phyloP scores from a whole-genome alignment of 768 basidiomycete genomes.

The Suillus sp. region DNA sequence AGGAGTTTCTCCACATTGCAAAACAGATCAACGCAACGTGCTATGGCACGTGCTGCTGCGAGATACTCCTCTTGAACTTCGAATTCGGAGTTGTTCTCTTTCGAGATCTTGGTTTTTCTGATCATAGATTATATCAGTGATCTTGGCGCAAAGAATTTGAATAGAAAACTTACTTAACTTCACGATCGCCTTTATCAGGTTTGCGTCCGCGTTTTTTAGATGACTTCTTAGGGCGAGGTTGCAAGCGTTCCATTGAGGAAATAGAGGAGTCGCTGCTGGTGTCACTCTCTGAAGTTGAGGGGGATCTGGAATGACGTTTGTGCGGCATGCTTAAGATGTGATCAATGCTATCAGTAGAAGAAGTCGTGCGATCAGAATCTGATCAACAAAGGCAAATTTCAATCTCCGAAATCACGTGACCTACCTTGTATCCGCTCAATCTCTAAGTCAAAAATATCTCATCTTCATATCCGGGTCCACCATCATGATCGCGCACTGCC shows the following conservation, averaged over 20 bases:
- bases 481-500: too few relatives aligned
- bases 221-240: background rate
- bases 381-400: background rate
- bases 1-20: conserved; percentile 5
- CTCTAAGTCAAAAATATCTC: too few relatives aligned
- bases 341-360: background rate
- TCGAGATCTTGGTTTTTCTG: background rate
- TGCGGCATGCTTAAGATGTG: background rate
- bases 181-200: background rate
- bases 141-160: background rate
- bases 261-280: background rate
- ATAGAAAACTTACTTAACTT: background rate
- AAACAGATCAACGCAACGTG: background rate
- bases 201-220: background rate
- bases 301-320: background rate
- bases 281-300: background rate
- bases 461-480: too few relatives aligned
- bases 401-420: too few relatives aligned
- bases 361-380: background rate
- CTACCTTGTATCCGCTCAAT: too few relatives aligned
- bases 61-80: background rate
- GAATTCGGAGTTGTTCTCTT: background rate
- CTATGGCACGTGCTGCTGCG: background rate
- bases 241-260: background rate
- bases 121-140: background rate